Base-by-base conservation (phyloP, 1,284 basidiomycete genomes). In the Vanrija pseudolonga region DNA sequence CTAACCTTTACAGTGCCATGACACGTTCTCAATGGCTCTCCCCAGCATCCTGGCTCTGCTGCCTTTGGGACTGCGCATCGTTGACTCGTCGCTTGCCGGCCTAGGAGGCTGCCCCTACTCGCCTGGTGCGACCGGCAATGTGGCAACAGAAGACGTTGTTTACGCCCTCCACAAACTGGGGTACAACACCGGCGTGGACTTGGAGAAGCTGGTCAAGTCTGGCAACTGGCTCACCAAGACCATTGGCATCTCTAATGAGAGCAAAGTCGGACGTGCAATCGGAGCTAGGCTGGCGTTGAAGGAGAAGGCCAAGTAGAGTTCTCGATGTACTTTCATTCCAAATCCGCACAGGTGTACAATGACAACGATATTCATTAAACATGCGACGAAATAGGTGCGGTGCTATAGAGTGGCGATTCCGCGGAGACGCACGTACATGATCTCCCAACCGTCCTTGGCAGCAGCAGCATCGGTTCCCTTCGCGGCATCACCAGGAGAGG, bases 71-170 rank as follows among this genome's bases (percentile, higher is more conserved):
- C 77, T 94, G 3, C 53, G 64, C 3, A 77, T 78, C 2, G 73
- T 80, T 20, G 79, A 81, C 60, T 68, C 78, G 4, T 87, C 88
- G 2, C 84, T 96, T 6, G 90, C 86, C 5, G 92, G 93, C 0
- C 82, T 97, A 0, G 94, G 94, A 2, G 92, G 93, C 14, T 97
- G 94, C 67, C 93, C 94, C 1, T 98, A 93, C 76, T 92, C 91
- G 0, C 94, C 94, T 0, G 93, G 93, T 1, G 91, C 92, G 5
- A 93, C 89, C 0, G 91, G 91, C n/a, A 94, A 94, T 65, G 88
- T 93, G 23, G 86, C 89, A 0, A 94, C 90, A 0, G 92, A 95
- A 68, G 90, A 93, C 63, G 84, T 95, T 0, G 80, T 96, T 3
- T 92, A 95, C 63, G 88, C 89, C 0, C 80, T 97, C 6, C 83